Evolutionary conservation across 306 rosid species (phyloP), one percentile per base, ranked within the genome.

Genomic region (Elaeagnus macrophylla): DNA sequence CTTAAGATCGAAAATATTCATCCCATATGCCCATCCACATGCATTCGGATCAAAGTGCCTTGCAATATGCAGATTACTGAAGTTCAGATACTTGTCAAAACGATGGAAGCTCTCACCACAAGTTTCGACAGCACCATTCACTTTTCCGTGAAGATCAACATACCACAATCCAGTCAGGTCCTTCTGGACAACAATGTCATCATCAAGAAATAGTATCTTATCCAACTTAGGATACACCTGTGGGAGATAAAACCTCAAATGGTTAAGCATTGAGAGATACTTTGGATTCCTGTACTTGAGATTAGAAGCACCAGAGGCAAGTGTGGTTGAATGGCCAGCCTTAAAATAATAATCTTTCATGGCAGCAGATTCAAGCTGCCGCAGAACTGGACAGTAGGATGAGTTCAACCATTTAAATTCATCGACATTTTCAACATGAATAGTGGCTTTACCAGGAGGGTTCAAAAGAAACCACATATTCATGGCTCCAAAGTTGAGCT

Each of bases 1-100:
- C 77, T 78, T 77, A 44, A 93, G 81, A 82, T 93, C 96, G 72
- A 93, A 93, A 45, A 87, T 57, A 70, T 93, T 93, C 99, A 93
- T 87, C 48, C 99, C 99, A 13, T 87, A 87, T 5, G 99, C 99
- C 99, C 96, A 87, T 45, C 96, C 95, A 53, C 99, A 87, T 36
- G 96, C 93, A 73, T 84, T 84, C 15, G 96, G 99, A 71, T 84
- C 82, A 72, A 93, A 87, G 51, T 80, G 74, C 75, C 87, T 84
- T n/a, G 99, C 89, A 62, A 93, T 93, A 55, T 78, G 86, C 6
- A 84, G 86, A 74, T 79, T 84, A 19, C 96, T 76, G 45, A 93
- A 93, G 76, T 93, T 93, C 13, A 93, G 91, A 71, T 93, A 93
- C 73, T 84, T 93, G 83, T 93, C 89, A 54, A 87, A 87, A 41